These are phyloP conservation scores for Macrotyloma uniflorum DNA, from an alignment of 306 rosid genomes.

Conservation along the genomic window DNA sequence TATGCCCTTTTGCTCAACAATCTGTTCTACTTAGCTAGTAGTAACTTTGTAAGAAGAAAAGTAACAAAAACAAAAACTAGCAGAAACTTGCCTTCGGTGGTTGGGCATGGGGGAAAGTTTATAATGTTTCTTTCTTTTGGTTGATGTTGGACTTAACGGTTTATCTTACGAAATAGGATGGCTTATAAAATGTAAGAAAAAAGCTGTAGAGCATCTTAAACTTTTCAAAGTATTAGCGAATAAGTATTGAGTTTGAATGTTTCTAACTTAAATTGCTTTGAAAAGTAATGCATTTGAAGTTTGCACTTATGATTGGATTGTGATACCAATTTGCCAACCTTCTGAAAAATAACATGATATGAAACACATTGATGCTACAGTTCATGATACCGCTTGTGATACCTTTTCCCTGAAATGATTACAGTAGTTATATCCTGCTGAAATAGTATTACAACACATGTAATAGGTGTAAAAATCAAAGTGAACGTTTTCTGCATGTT, in stretches of 20 bases:
- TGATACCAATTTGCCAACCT: background rate
- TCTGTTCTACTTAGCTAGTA: background rate
- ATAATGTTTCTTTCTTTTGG: too few relatives aligned
- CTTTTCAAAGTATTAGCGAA: too few relatives aligned
- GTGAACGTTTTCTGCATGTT: background rate
- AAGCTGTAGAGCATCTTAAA: too few relatives aligned
- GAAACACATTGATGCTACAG: background rate
- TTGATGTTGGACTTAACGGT: too few relatives aligned
- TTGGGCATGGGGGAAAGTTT: background rate
- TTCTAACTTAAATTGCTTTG: too few relatives aligned
- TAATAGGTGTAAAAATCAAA: background rate
- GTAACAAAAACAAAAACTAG: background rate
- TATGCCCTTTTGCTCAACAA: background rate
- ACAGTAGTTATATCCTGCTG: background rate
- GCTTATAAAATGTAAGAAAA: too few relatives aligned
- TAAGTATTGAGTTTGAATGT: too few relatives aligned
- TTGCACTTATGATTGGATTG: background rate
- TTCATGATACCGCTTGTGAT: background rate
- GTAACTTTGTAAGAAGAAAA: background rate
- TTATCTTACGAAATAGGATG: too few relatives aligned
- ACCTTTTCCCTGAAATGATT: background rate
- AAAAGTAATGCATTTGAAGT: background rate
- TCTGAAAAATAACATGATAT: background rate
- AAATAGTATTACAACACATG: background rate
- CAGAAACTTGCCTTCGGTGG: background rate